These are phyloP conservation scores for Lodderomyces parapsilosis DNA, from an alignment of 1,139 yeast species.

Conservation along the genomic window DNA sequence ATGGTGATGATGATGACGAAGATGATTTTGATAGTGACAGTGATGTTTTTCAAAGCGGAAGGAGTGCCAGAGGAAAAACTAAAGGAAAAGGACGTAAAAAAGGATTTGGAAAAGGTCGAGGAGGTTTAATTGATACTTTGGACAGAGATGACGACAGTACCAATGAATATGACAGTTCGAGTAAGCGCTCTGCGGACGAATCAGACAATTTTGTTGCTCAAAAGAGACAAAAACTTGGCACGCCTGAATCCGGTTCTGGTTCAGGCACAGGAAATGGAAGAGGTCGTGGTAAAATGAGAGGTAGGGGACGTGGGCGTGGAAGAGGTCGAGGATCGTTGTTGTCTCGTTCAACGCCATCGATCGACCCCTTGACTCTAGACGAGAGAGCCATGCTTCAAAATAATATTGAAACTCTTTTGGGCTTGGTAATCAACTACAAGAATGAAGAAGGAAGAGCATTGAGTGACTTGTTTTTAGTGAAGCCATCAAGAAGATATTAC, in stretches of 20 bases:
- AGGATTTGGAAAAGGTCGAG: slow-evolving; percentile 1
- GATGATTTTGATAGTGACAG: slow-evolving; percentile 21
- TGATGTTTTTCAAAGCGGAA: slow-evolving; percentile 19
- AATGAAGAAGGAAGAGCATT: slow-evolving; percentile 44
- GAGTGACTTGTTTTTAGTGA: slow-evolving; percentile 63
- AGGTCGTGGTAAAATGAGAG: slow-evolving; percentile 24
- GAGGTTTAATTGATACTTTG: background rate
- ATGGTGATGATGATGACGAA: slow-evolving; percentile 16
- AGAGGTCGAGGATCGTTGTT: slow-evolving; percentile 28
- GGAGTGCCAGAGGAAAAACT: slow-evolving; percentile 6
- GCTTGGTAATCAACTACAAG: slow-evolving; percentile 40
- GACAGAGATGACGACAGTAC: background rate
- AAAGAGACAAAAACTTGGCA: slow-evolving; percentile 30
- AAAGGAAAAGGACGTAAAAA: slow-evolving; percentile 12
- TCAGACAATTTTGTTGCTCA: slow-evolving; percentile 12
- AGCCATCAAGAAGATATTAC: slow-evolving; percentile 70
- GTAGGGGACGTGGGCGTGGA: slow-evolving; percentile 25
- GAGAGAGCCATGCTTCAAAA: slow-evolving; percentile 43
- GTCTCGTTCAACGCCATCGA: slow-evolving; percentile 35
- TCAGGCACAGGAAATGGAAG: slow-evolving; percentile 10
- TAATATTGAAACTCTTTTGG: slow-evolving; percentile 43
- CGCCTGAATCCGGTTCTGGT: slow-evolving; percentile 23
- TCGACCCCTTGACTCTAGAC: slow-evolving; percentile 41
- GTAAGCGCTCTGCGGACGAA: slow-evolving; percentile 15
- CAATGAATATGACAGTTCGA: slow-evolving; percentile 4